A percentile compares a stretch with the other conserved stretches of the same genome.
phyloP scores from a whole-genome alignment of 2,329 filamentous ascomycete genomes.

The Penicillium digitatum region DNA sequence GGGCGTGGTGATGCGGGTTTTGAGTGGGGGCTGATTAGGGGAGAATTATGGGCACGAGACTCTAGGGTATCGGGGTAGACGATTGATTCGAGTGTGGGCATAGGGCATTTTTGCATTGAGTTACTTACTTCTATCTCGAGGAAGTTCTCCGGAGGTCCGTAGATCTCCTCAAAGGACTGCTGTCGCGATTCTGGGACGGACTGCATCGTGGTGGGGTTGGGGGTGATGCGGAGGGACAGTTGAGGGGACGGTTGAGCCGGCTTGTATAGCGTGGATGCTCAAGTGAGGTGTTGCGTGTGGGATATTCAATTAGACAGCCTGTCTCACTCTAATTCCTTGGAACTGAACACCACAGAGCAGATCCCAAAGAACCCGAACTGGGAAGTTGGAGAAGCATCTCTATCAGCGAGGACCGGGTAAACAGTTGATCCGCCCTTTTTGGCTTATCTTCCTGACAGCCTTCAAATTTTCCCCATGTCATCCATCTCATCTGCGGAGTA shows the following conservation, averaged over 20 bases:
- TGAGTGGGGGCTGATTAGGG: slow-evolving; percentile 5
- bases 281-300: not conserved
- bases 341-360: not conserved
- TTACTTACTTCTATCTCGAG: slow-evolving; percentile 84
- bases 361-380: not conserved
- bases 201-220: slow-evolving; percentile 49
- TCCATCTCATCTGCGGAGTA: not conserved
- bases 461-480: not conserved
- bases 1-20: not conserved
- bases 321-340: not conserved
- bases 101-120: not conserved
- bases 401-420: slow-evolving; percentile 12
- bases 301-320: not conserved
- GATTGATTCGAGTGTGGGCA: not conserved
- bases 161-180: slow-evolving; percentile 98
- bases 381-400: slow-evolving; percentile 11
- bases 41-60: slow-evolving; percentile 6
- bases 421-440: slow-evolving; percentile 17
- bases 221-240: not conserved
- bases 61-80: not conserved
- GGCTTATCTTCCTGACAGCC: slow-evolving; percentile 8
- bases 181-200: slow-evolving; percentile 66
- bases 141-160: slow-evolving; percentile 97
- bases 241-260: not conserved
- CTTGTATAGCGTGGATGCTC: not conserved